Conservation (phyloP, 208 protist genomes). For the Leishmania martiniquensis region DNA sequence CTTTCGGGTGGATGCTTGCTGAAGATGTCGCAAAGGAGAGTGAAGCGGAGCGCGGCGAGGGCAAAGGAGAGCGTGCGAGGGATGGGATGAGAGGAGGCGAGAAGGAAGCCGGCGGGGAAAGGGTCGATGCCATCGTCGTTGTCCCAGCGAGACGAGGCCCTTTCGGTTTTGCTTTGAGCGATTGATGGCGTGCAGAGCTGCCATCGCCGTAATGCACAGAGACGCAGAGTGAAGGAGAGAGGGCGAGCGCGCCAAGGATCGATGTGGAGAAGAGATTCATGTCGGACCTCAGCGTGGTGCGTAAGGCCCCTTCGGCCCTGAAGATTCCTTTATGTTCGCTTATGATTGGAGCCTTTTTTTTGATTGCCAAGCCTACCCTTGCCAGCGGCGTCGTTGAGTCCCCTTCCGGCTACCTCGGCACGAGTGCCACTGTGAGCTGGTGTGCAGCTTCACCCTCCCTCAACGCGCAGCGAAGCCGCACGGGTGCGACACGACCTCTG, state of each 20-base stretch:
- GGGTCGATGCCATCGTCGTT: background rate
- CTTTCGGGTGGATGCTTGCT: background rate
- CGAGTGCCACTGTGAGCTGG: background rate
- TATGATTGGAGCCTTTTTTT: background rate
- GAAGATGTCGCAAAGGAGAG: background rate
- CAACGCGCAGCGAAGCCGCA: background rate
- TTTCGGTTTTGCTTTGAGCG: background rate
- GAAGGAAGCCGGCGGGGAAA: background rate
- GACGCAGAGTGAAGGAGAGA: background rate
- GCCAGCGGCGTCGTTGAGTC: too few species aligned
- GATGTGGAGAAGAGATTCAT: background rate
- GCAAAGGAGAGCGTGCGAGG: background rate
- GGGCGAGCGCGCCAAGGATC: background rate
- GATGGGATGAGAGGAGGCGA: background rate
- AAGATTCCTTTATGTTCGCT: background rate
- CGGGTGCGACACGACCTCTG: background rate
- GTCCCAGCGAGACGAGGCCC: background rate
- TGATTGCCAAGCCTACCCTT: background rate
- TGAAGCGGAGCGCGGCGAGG: background rate
- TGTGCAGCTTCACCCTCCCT: background rate
- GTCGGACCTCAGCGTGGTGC: background rate
- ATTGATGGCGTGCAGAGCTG: background rate
- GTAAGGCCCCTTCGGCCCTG: background rate
- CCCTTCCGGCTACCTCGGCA: too few species aligned
- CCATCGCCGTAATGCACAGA: background rate